These are phyloP conservation scores for Fusarium sp. DNA, from an alignment of 2,329 filamentous ascomycete genomes.

Conservation along the genomic window DNA sequence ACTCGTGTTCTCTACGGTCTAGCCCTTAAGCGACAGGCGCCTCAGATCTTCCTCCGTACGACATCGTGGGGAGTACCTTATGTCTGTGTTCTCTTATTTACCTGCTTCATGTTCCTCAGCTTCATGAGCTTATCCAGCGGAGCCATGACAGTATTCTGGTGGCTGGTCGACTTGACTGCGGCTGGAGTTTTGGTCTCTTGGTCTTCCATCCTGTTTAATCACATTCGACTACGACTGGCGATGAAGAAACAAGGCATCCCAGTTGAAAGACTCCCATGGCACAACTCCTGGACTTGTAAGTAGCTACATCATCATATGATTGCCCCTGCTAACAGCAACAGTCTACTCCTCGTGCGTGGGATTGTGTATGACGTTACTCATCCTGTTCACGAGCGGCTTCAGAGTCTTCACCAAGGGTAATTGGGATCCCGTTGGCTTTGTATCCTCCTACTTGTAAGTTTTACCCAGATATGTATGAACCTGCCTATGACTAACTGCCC, in stretches of 20 bases:
- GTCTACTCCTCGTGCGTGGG: constrained; percentile 71
- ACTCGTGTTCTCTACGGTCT: constrained; percentile 70
- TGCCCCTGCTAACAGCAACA: constrained; percentile 44
- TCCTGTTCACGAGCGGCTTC: constrained; percentile 79
- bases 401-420: constrained; percentile 69
- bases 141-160: constrained; percentile 73
- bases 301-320: constrained; percentile 1
- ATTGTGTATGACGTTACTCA: constrained; percentile 70
- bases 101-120: constrained; percentile 66
- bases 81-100: constrained; percentile 65
- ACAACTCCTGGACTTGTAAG: constrained; percentile 71
- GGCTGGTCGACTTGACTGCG: constrained; percentile 71
- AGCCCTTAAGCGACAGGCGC: constrained; percentile 69
- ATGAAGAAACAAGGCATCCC: constrained; percentile 67
- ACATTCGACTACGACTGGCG: constrained; percentile 67
- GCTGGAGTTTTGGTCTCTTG: constrained; percentile 73
- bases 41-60: constrained; percentile 68
- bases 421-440: constrained; percentile 68
- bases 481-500: constrained; percentile 15
- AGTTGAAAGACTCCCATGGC: constrained; percentile 66
- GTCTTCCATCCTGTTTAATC: constrained; percentile 69
- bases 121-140: constrained; percentile 68
- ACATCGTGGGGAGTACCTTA: constrained; percentile 73
- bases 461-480: fast-evolving
- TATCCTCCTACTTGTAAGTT: constrained; percentile 72